Conservation (phyloP, 1,139 yeast genomes). For the Diutina mesorugosa region DNA sequence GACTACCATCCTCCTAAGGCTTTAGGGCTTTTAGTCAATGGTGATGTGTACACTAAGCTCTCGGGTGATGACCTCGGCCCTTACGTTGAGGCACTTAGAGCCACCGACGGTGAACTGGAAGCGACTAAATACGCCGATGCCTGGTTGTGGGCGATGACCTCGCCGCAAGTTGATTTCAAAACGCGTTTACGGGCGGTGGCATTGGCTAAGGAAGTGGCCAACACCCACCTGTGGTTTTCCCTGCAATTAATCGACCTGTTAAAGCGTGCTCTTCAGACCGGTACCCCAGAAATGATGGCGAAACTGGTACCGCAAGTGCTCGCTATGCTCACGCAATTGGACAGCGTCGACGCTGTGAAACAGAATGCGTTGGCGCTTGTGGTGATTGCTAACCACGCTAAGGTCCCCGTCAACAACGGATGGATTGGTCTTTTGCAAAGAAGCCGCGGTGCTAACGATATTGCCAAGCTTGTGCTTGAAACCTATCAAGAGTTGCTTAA, state of each 20-base stretch:
- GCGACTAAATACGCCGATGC: neutral
- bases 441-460: constrained; percentile 38
- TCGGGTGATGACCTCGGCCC: constrained; percentile 34
- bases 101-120: neutral
- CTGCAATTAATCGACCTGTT: neutral
- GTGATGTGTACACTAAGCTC: constrained; percentile 39
- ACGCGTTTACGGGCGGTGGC: neutral
- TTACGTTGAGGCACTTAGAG: constrained; percentile 27
- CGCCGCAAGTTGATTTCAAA: neutral
- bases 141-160: neutral
- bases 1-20: constrained; percentile 13
- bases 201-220: neutral
- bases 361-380: constrained; percentile 28
- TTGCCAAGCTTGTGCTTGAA: constrained; percentile 15
- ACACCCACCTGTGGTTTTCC: neutral
- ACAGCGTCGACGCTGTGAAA: constrained; percentile 13
- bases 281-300: neutral
- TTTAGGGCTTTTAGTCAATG: constrained; percentile 25
- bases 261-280: neutral
- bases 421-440: constrained; percentile 76
- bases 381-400: constrained; percentile 41
- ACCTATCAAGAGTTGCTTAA: constrained; percentile 23
- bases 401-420: constrained; percentile 33
- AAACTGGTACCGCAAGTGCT: constrained; percentile 24
- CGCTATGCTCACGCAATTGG: constrained; percentile 27